Evolutionary conservation across 306 rosid genomes (phyloP).

Genomic region (Vicia faba): DNA sequence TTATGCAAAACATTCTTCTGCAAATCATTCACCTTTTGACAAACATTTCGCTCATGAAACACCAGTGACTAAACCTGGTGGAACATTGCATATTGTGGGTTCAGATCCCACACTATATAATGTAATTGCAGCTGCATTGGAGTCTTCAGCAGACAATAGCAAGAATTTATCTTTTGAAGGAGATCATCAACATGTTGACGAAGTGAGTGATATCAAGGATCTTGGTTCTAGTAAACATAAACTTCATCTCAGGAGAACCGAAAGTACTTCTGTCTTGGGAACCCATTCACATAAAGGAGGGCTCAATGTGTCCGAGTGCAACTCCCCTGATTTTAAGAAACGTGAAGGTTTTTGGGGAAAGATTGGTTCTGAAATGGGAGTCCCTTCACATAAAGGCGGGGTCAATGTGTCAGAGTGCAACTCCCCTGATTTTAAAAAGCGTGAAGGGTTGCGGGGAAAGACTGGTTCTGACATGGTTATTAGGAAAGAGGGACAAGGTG

Average conservation of each 20-base stretch:
- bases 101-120: slow-evolving; percentile 51
- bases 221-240: too few relatives aligned
- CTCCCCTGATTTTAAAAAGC: slow-evolving; percentile 51
- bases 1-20: slow-evolving; percentile 46
- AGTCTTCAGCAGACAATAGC: too few relatives aligned
- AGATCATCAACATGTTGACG: too few relatives aligned
- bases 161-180: too few relatives aligned
- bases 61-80: slow-evolving; percentile 35
- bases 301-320: slow-evolving; percentile 67
- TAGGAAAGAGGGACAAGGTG: slow-evolving; percentile 56
- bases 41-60: slow-evolving; percentile 45
- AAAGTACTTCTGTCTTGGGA: too few relatives aligned
- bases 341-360: slow-evolving; percentile 51
- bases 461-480: slow-evolving; percentile 53
- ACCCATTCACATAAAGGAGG: too few relatives aligned
- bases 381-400: slow-evolving; percentile 49
- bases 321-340: slow-evolving; percentile 50
- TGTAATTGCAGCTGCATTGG: too few relatives aligned
- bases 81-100: slow-evolving; percentile 33
- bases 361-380: slow-evolving; percentile 56
- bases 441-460: slow-evolving; percentile 52
- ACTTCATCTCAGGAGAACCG: too few relatives aligned
- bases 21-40: slow-evolving; percentile 34
- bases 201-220: too few relatives aligned
- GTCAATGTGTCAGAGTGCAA: slow-evolving; percentile 63